Conservation (phyloP, 176 grass and related monocot species). For the Ampelocalamus luodianensis region DNA sequence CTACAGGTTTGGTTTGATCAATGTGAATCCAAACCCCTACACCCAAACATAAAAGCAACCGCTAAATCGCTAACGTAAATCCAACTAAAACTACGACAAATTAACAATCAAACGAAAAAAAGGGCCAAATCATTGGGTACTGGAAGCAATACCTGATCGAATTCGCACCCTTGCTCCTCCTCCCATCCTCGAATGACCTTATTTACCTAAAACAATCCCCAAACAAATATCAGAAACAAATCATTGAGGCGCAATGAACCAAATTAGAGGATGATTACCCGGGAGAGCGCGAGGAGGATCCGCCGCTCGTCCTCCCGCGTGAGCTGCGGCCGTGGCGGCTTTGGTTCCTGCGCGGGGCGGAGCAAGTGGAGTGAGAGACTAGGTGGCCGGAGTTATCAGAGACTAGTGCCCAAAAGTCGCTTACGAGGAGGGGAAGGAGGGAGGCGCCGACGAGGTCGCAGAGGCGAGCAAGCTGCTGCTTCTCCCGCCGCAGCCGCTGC, state of each 20-base stretch:
- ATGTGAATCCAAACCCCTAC: background rate
- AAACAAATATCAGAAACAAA: too few species aligned
- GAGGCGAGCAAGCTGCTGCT: conserved; percentile 49
- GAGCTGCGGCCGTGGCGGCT: conserved; percentile 26
- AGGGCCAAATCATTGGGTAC: too few species aligned
- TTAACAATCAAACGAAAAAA: too few species aligned
- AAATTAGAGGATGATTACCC: too few species aligned
- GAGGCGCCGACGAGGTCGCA: conserved; percentile 64
- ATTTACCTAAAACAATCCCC: too few species aligned
- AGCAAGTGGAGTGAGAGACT: conserved; percentile 29
- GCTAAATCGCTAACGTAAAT: background rate
- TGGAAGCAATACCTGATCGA: too few species aligned
- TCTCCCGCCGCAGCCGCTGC: conserved; percentile 28
- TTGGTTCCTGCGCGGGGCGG: conserved; percentile 47
- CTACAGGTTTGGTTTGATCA: background rate
- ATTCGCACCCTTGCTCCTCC: too few species aligned
- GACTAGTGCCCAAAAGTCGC: background rate
- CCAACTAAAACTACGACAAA: background rate
- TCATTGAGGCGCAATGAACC: too few species aligned
- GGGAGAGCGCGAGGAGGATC: background rate
- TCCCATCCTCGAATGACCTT: too few species aligned
- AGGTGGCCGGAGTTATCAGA: background rate
- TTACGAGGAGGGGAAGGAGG: conserved; percentile 58
- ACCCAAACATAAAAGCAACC: background rate
- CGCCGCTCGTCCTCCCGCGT: conserved; percentile 61